phyloP scores from a whole-genome alignment of 768 basidiomycete genomes.

The Filobasidium floriforme region DNA sequence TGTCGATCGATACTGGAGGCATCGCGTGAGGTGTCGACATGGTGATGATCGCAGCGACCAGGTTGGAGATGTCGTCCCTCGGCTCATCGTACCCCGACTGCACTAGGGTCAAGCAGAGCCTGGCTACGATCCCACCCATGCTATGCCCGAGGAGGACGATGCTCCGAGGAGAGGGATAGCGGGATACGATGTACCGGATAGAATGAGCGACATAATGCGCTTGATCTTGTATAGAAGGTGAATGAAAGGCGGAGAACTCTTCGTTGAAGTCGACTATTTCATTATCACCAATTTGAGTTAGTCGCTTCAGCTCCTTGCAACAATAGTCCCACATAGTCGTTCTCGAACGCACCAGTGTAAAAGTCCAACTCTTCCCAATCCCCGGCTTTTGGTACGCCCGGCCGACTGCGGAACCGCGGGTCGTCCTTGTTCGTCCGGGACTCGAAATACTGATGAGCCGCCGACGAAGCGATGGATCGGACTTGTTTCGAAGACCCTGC shows the following conservation, averaged over 20 bases:
- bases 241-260: conserved; percentile 91
- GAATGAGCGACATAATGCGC: conserved; percentile 64
- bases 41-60: conserved; percentile 66
- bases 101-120: conserved; percentile 61
- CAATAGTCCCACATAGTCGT: too few relatives aligned
- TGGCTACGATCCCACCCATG: conserved; percentile 92
- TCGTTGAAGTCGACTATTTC: conserved; percentile 85
- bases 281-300: too few relatives aligned
- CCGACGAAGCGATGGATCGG: conserved; percentile 88
- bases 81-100: conserved; percentile 1
- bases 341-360: conserved; percentile 63
- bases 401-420: too few relatives aligned
- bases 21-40: conserved; percentile 88
- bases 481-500: conserved; percentile 91
- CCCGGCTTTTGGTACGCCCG: conserved; percentile 9
- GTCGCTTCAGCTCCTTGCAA: too few relatives aligned
- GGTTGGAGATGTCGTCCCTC: conserved; percentile 15
- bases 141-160: conserved; percentile 83
- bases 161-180: conserved; percentile 49
- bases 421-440: conserved; percentile 43
- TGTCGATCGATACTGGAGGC: conserved; percentile 81
- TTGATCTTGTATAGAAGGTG: conserved; percentile 75
- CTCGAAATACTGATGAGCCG: conserved; percentile 69
- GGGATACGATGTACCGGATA: conserved; percentile 68
- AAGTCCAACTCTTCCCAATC: conserved; percentile 61